Base-by-base conservation (phyloP, 2,329 filamentous ascomycete genomes). In the Pestalotiopsis sp. region DNA sequence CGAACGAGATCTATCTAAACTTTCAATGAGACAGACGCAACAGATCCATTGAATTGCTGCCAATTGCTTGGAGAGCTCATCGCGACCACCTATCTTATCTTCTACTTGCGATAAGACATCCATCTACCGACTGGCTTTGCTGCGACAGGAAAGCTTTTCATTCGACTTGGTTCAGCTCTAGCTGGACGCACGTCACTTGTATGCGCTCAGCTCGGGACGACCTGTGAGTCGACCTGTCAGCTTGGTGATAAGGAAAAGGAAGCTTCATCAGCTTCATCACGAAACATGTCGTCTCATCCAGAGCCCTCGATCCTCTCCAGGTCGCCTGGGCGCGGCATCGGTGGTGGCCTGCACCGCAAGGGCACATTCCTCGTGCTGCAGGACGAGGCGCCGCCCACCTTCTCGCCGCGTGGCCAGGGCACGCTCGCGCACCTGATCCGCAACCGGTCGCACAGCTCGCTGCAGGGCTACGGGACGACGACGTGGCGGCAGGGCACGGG, bases 381-480 rank as follows among this genome's bases (percentile, higher is more conserved):
- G 38, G 76, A 77, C 24, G 76, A 77, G 1, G 68, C 64, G 4
- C 66, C 73, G 30, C 70, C 71, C 13, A 68, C 68, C 13, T 68
- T 75, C 11, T 68, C 70, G n/a, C 62, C 72, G 1, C 73, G 69
- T n/a, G 73, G 75, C 55, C 74, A 73, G 61, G 69, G 75, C 14
- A 68, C 73, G 22, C 74, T 78, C 38, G 70, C 72, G 9, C 71
- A 75, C 6, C 74, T 78, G 13, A 68, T 78, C 30, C 72, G 70
- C 38, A 77, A 71, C 57, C 75, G 75, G 60, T 75, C 75, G 5
- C 70, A 77, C 61, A 65, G 69, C 26, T 75, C 75, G 4, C 66
- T 75, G 40, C 72, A 75, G 30, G 73, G 72, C 60, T 76, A 77
- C 56, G 75, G 75, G n/a, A 71, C 71, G 60, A 72, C 73, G 7